Percentiles rank a stretch among this genome's conserved stretches.
Evolutionary conservation across 495 filamentous ascomycete genomes (phyloP).

Genomic region (Penicillium bialowiezense): DNA sequence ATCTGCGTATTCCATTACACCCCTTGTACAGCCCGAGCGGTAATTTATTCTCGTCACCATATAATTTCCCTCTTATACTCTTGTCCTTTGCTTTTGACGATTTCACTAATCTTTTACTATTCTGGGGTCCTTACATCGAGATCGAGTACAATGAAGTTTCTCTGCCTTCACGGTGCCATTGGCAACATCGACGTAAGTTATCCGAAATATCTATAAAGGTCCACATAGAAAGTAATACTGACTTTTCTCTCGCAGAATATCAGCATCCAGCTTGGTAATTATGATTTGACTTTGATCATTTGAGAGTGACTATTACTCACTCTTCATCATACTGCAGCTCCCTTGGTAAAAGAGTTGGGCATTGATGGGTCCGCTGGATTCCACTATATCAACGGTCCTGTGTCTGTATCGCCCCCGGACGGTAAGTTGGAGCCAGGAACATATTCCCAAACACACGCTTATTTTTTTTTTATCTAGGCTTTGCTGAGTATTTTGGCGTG

Average conservation of each 20-base stretch:
- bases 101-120: background rate
- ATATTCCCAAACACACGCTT: too few relatives aligned
- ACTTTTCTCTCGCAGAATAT: slow-evolving; percentile 42
- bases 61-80: background rate
- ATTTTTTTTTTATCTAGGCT: slow-evolving; percentile 25
- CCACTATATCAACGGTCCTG: slow-evolving; percentile 44
- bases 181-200: slow-evolving; percentile 29
- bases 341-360: slow-evolving; percentile 44
- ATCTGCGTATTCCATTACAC: background rate
- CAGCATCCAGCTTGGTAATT: slow-evolving; percentile 47
- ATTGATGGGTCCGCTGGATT: slow-evolving; percentile 42
- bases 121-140: too few relatives aligned
- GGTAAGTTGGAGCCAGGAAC: too few relatives aligned
- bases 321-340: slow-evolving; percentile 13
- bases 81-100: background rate
- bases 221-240: background rate
- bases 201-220: background rate
- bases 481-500: slow-evolving; percentile 52
- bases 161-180: slow-evolving; percentile 33
- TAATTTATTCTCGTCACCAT: background rate
- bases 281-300: background rate
- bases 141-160: slow-evolving; percentile 24
- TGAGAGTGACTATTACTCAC: background rate
- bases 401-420: slow-evolving; percentile 41
- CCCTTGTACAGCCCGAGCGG: slow-evolving; percentile 6